Evolutionary conservation across 371 early-diverging fungal species (phyloP).

Genomic region (Saksenaea vasiformis): DNA sequence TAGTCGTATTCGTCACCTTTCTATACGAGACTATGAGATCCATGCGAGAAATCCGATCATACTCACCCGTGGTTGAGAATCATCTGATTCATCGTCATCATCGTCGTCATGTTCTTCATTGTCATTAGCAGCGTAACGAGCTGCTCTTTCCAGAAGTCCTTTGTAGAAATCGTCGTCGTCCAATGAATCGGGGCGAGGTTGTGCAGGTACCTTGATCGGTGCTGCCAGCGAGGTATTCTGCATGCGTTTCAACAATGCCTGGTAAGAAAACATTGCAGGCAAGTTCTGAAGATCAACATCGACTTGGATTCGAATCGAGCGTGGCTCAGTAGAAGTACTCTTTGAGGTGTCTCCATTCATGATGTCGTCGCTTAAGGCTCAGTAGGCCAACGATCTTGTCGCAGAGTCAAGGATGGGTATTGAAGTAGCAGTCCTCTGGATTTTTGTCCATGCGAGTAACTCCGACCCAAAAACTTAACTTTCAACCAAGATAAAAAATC

Average conservation of each 20-base stretch:
- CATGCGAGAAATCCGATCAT: not conserved
- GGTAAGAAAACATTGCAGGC: constrained; percentile 23
- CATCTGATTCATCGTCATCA: constrained; percentile 10
- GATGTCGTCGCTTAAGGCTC: too few relatives aligned
- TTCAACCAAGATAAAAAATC: too few relatives aligned
- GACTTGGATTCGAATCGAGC: constrained; percentile 8
- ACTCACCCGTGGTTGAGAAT: not conserved
- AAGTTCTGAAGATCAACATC: constrained; percentile 10
- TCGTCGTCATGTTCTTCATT: constrained; percentile 16
- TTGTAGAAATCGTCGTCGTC: constrained; percentile 14
- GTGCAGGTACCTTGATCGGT: not conserved
- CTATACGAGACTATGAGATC: not conserved
- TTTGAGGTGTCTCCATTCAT: not conserved
- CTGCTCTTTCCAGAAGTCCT: constrained; percentile 14
- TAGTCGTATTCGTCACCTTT: constrained; percentile 39
- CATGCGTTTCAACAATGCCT: constrained; percentile 10
- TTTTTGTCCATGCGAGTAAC: too few relatives aligned
- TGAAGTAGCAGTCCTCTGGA: too few relatives aligned
- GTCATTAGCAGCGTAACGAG: constrained; percentile 9
- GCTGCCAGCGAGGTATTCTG: not conserved
- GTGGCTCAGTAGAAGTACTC: not conserved
- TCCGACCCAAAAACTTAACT: too few relatives aligned
- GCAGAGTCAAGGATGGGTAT: too few relatives aligned
- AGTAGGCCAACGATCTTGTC: too few relatives aligned
- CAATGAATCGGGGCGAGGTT: not conserved